These are phyloP conservation scores for Picea glauca DNA, from an alignment of 75 land plant species.

Conservation along the genomic window DNA sequence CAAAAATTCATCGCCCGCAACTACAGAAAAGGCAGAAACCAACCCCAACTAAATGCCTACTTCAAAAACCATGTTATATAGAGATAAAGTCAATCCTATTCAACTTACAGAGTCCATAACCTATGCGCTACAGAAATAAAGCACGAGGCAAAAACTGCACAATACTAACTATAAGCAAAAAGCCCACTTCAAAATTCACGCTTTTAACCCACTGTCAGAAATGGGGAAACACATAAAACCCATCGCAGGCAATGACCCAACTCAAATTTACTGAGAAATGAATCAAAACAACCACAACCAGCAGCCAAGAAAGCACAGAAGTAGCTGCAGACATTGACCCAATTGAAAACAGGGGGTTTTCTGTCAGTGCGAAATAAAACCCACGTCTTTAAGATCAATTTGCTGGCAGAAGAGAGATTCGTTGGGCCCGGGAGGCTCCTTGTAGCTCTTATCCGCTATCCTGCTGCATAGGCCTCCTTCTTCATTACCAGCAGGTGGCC, in stretches of 20 bases:
- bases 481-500: constrained; percentile 7
- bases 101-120: neutral
- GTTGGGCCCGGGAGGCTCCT: neutral
- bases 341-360: neutral
- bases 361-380: neutral
- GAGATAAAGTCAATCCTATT: neutral
- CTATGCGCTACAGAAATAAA: no score
- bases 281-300: no score
- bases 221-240: neutral
- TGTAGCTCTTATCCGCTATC: neutral
- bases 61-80: neutral
- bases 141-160: neutral
- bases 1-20: neutral
- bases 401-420: neutral
- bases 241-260: neutral
- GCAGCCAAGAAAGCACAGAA: no score
- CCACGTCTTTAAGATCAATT: constrained; percentile 7
- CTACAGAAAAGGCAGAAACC: neutral
- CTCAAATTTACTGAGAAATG: no score
- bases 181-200: neutral
- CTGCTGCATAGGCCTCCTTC: neutral
- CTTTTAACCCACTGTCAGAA: neutral
- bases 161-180: neutral
- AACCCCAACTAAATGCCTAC: neutral
- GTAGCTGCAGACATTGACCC: neutral